A percentile compares a stretch with the other conserved stretches of the same genome.
Conservation (phyloP, 768 basidiomycete species). For the Inosperma sp. region DNA sequence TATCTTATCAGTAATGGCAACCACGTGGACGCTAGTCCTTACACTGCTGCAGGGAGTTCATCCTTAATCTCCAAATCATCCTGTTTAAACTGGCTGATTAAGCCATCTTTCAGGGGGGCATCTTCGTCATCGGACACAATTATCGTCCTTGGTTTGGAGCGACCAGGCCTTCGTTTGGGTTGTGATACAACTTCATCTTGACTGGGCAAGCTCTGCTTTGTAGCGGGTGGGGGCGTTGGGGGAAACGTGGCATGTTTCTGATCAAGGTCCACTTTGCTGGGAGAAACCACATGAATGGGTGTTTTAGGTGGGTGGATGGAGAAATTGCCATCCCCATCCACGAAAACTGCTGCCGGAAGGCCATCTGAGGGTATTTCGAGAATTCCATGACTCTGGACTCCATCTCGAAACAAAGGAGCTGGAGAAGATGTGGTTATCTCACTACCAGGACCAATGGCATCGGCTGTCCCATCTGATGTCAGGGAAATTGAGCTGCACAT, state of each 20-base stretch:
- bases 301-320: conserved; percentile 4
- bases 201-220: neutral
- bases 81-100: too few relatives aligned
- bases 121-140: conserved; percentile 15
- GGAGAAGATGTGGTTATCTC: neutral
- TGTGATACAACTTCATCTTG: conserved; percentile 3
- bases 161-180: neutral
- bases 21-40: too few relatives aligned
- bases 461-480: neutral
- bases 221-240: neutral
- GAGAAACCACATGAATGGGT: too few relatives aligned
- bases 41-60: too few relatives aligned
- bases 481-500: neutral
- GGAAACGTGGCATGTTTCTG: neutral
- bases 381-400: neutral
- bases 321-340: neutral
- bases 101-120: too few relatives aligned
- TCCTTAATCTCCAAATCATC: too few relatives aligned
- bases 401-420: too few relatives aligned
- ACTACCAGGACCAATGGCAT: neutral
- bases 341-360: conserved; percentile 1
- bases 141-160: conserved; percentile 7
- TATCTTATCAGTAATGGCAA: too few relatives aligned
- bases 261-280: neutral
- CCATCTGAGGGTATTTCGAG: neutral